Base-by-base conservation (phyloP, 129 eudicot genomes). In the Flaveria trinervia region DNA sequence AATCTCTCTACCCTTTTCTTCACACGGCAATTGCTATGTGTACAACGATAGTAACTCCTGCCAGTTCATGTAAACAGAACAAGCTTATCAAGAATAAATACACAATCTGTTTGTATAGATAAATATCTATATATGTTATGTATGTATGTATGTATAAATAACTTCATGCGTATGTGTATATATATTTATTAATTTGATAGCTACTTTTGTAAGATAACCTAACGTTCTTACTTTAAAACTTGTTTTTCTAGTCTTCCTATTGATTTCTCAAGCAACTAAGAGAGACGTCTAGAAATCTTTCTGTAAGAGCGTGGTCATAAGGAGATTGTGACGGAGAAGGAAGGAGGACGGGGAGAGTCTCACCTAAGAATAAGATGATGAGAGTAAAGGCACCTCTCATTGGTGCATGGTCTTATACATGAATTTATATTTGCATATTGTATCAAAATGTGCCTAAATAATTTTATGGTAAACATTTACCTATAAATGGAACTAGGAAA, bases 11-110 rank as follows among this genome's bases (percentile, higher is more conserved):
- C 96, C 73, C 96, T 82, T 65, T 90, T 90, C 92, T 90, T 90
- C 80, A 90, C 96, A 26, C 96, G 85, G 48, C 96, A 90, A 65
- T 84, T 90, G 61, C 79, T 84, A 23, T 90, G 88, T 13, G 96
- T 90, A 77, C 96, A 90, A 16, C 92, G 77, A 68, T 90, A 90
- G 79, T 90, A 90, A 69, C 96, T 90, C 74, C 96, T 90, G 90
- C 73, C 69, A 73, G 70, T 73, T 76, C 62, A 62, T 55, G 25
- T 65, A 43, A 60, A 71, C 20, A 30, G 10, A 68, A 75, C 28
- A 73, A 74, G 41, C 41, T 36, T 36, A 36, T 36, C 11, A 41
- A 72, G 49, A 60, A 70, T 70, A 54, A 65, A 73, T 20, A 72
- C 7, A 39, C 3, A 76, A 30, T 25, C 3, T 56, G 9, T 10